Percentiles rank a stretch among this genome's conserved stretches.
Evolutionary conservation across 2,329 filamentous ascomycete genomes (phyloP).

Genomic region (Aureobasidium sp.): DNA sequence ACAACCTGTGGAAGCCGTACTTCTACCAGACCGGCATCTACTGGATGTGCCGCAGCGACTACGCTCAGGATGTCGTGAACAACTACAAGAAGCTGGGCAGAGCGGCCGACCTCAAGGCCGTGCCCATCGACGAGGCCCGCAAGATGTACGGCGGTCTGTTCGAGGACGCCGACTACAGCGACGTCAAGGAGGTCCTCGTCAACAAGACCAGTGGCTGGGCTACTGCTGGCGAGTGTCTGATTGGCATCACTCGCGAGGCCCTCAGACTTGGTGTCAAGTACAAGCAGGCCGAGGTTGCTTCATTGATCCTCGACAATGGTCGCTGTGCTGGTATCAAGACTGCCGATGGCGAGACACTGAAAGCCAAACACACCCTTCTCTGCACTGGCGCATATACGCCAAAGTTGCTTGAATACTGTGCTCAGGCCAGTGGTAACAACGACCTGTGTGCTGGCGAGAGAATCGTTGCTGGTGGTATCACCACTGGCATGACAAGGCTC

Average conservation of each 20-base stretch:
- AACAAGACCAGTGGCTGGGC: constrained; percentile 58
- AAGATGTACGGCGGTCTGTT: constrained; percentile 53
- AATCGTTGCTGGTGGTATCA: constrained; percentile 51
- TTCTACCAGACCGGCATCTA: constrained; percentile 49
- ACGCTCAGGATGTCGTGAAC: constrained; percentile 42
- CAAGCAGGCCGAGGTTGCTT: constrained; percentile 45
- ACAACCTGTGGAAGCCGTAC: constrained; percentile 49
- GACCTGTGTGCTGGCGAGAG: constrained; percentile 48
- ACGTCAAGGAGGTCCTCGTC: constrained; percentile 52
- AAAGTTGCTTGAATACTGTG: constrained; percentile 42
- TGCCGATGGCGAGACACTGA: constrained; percentile 27
- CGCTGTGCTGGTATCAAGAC: constrained; percentile 39
- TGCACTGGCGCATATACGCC: constrained; percentile 39
- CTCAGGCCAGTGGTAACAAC: constrained; percentile 37
- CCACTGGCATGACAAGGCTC: constrained; percentile 42
- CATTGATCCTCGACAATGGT: constrained; percentile 44
- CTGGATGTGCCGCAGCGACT: constrained; percentile 41
- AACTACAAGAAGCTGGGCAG: constrained; percentile 46
- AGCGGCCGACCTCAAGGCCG: constrained; percentile 39
- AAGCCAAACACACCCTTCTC: constrained; percentile 33
- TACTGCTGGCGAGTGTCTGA: constrained; percentile 53
- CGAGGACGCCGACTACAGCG: constrained; percentile 52
- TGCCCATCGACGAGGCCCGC: constrained; percentile 48
- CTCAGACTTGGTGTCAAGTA: constrained; percentile 55
- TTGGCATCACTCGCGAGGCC: constrained; percentile 47